These are phyloP conservation scores for Blumeriella jaapii DNA, from an alignment of 2,329 filamentous ascomycete genomes.

Conservation along the genomic window DNA sequence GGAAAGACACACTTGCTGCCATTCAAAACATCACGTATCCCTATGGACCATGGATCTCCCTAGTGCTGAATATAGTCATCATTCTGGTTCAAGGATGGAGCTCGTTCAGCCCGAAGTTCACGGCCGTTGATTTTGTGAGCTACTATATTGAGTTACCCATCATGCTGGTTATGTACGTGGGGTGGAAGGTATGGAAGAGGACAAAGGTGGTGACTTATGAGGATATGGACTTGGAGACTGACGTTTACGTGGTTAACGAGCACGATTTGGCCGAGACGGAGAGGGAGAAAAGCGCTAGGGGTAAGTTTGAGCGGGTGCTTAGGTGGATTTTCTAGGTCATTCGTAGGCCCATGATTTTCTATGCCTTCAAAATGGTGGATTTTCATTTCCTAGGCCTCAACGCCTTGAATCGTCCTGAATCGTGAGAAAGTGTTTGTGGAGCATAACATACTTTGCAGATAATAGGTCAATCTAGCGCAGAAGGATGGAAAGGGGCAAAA, in stretches of 20 bases:
- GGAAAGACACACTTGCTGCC: slow-evolving; percentile 39
- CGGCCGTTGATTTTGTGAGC: slow-evolving; percentile 5
- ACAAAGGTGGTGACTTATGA: slow-evolving; percentile 30
- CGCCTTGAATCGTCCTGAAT: too few species aligned
- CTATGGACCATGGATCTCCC: slow-evolving; percentile 54
- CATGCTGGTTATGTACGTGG: slow-evolving; percentile 4
- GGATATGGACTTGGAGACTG: slow-evolving; percentile 40
- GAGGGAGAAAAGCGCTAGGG: slow-evolving; percentile 18
- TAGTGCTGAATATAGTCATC: slow-evolving; percentile 52
- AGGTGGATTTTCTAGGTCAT: slow-evolving; percentile 27
- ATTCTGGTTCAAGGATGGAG: slow-evolving; percentile 29
- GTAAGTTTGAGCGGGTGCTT: slow-evolving; percentile 19
- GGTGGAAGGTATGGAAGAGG: slow-evolving; percentile 4
- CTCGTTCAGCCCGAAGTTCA: neutral
- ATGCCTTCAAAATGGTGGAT: too few species aligned
- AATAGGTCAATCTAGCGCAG: too few species aligned
- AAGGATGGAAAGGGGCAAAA: too few species aligned
- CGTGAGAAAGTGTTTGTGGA: too few species aligned
- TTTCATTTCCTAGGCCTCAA: too few species aligned
- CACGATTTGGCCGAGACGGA: slow-evolving; percentile 21
- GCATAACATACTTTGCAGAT: too few species aligned
- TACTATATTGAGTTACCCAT: slow-evolving; percentile 7
- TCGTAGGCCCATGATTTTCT: too few species aligned
- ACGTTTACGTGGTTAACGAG: slow-evolving; percentile 29
- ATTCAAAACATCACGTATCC: slow-evolving; percentile 36